phyloP scores from a whole-genome alignment of 2,329 filamentous ascomycete genomes.

The Ophiocordyceps polyrhachis-furcata region DNA sequence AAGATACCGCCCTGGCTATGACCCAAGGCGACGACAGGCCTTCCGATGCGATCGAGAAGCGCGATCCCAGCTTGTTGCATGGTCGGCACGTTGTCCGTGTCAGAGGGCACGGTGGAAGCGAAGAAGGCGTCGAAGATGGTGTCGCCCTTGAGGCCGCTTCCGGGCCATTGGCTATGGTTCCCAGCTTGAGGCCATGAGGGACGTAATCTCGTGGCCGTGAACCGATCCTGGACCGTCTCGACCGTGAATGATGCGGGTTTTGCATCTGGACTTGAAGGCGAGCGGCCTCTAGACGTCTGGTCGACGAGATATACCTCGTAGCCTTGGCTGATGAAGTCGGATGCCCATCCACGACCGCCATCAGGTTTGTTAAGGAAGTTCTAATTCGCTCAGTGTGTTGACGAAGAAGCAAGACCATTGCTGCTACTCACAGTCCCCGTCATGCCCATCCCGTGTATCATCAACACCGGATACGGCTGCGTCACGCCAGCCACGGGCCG shows the following conservation, averaged over 20 bases:
- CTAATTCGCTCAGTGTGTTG: constrained; percentile 4
- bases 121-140: constrained; percentile 22
- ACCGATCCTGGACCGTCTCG: constrained; percentile 16
- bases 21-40: constrained; percentile 19
- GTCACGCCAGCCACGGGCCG: constrained; percentile 11
- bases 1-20: constrained; percentile 27
- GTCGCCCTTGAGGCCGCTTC: constrained; percentile 19
- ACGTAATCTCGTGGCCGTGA: constrained; percentile 16
- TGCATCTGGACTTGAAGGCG: constrained; percentile 14
- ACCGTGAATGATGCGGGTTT: constrained; percentile 11
- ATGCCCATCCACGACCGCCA: constrained; percentile 26
- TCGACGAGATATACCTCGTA: constrained; percentile 29
- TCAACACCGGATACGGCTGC: constrained; percentile 16
- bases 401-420: neutral
- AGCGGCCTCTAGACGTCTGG: constrained; percentile 25
- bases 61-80: constrained; percentile 20
- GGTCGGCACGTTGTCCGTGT: constrained; percentile 11
- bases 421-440: constrained; percentile 17
- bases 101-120: constrained; percentile 18
- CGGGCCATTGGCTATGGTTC: constrained; percentile 24
- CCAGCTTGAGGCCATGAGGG: constrained; percentile 20
- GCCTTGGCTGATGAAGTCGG: constrained; percentile 24
- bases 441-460: constrained; percentile 23
- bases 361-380: constrained; percentile 17
- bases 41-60: constrained; percentile 23